phyloP scores from a whole-genome alignment of 805 yeast species.

The Tetrapisispora taiwanensis region DNA sequence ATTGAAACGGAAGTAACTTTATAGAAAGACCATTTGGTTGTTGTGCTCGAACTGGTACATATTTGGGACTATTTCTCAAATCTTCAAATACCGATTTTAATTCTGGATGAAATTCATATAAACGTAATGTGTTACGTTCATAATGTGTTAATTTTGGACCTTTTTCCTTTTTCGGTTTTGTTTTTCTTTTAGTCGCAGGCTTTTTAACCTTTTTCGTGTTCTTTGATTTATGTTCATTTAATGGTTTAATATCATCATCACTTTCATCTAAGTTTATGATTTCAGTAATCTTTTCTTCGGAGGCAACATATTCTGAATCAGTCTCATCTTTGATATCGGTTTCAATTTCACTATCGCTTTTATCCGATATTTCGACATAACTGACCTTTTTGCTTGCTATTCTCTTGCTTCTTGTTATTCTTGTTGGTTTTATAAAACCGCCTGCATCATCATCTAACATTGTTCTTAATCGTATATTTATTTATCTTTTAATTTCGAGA shows the following conservation, averaged over 20 bases:
- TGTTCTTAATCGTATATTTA: too few relatives aligned
- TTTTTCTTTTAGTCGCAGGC: conserved; percentile 6
- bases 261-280: conserved; percentile 12
- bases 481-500: not conserved
- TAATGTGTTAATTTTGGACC: conserved; percentile 54
- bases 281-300: conserved; percentile 5
- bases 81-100: conserved; percentile 61
- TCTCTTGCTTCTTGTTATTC: conserved; percentile 19
- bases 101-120: conserved; percentile 73
- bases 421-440: conserved; percentile 20
- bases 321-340: conserved; percentile 1
- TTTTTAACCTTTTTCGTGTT: conserved; percentile 12
- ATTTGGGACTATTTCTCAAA: conserved; percentile 38
- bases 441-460: conserved; percentile 9
- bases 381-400: conserved; percentile 26
- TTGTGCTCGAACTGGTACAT: conserved; percentile 44
- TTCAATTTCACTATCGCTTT: conserved; percentile 3
- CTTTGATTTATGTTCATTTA: conserved; percentile 9
- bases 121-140: conserved; percentile 55
- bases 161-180: conserved; percentile 17
- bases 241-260: conserved; percentile 16
- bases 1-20: conserved; percentile 75
- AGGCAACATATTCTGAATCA: conserved; percentile 6
- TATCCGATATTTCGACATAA: conserved; percentile 28
- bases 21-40: conserved; percentile 78